Evolutionary conservation across 2,329 filamentous ascomycete species (phyloP), one percentile per base, ranked within the genome.

Genomic region (Alternaria brassicicola): DNA sequence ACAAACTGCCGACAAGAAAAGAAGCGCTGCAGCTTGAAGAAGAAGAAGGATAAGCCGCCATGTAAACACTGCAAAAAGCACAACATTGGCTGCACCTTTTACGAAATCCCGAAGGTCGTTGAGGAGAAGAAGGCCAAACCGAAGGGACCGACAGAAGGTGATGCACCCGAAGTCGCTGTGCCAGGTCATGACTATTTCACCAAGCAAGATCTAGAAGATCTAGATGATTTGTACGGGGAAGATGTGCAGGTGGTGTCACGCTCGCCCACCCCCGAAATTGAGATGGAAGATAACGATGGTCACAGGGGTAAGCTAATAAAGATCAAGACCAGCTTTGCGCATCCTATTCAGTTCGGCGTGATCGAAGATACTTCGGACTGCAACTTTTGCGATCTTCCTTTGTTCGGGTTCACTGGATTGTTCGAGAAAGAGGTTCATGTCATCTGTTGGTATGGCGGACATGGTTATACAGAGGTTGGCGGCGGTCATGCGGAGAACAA

Each of bases 321-420:
- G 28, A 75, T 81, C 41, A 58, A 57, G 3, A 82, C 79, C 1
- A 76, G 69, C 1, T 78, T 79, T 47, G 73, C 78, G 1, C 78
- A 81, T 46, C 80, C 80, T 0, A 75, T 82, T 12, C 35, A 61
- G 3, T 81, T 81, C 53, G 55, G 65, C 23, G 38, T 35, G 6
- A 15, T 41, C 3, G 10, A 39, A 0, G 55, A 66, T 10, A 47
- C 58, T 4, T 25, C 39, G 2, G 55, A 62, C 23, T 83, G 81
- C 62, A 73, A 78, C 57, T 83, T 78, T 69, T 83, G 81, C 58
- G 59, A 73, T 3, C 66, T 78, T 13, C 73, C 77, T 12, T 50
- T 66, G 0, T 82, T 80, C 43, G 76, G 78, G 1, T 70, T 83
- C 8, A 53, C 78, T 1, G 80, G 81, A 1, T 67, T 78, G 3